These are phyloP conservation scores for Elsinoe batatas DNA, from an alignment of 2,329 filamentous ascomycete genomes.

Conservation along the genomic window DNA sequence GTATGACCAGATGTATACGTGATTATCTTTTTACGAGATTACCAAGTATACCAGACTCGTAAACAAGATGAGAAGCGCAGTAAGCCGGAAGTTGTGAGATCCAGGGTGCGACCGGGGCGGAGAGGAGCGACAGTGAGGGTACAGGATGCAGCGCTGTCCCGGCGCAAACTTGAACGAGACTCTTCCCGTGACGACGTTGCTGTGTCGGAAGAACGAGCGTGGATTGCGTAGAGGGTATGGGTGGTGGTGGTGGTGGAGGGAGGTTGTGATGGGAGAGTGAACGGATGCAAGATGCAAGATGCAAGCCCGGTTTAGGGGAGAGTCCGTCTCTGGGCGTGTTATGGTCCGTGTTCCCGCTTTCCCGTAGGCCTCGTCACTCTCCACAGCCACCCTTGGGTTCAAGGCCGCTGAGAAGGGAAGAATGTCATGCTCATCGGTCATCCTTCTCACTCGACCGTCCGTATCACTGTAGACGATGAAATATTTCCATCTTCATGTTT, in stretches of 20 bases:
- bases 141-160: constrained; percentile 2
- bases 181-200: constrained; percentile 6
- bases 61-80: neutral
- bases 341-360: neutral
- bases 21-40: constrained; percentile 4
- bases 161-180: neutral
- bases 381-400: neutral
- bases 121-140: neutral
- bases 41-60: neutral
- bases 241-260: neutral
- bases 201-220: constrained; percentile 4
- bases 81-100: neutral
- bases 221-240: neutral
- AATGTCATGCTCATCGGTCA: neutral
- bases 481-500: too few relatives aligned
- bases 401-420: neutral
- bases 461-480: too few relatives aligned
- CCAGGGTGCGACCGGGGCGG: neutral
- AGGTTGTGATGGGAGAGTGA: neutral
- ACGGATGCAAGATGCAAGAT: neutral
- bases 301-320: neutral
- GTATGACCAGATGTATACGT: neutral
- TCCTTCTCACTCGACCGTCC: neutral
- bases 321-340: neutral
- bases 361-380: too few relatives aligned